Conservation (phyloP, 2,329 filamentous ascomycete genomes). For the Scytalidium lignicola region DNA sequence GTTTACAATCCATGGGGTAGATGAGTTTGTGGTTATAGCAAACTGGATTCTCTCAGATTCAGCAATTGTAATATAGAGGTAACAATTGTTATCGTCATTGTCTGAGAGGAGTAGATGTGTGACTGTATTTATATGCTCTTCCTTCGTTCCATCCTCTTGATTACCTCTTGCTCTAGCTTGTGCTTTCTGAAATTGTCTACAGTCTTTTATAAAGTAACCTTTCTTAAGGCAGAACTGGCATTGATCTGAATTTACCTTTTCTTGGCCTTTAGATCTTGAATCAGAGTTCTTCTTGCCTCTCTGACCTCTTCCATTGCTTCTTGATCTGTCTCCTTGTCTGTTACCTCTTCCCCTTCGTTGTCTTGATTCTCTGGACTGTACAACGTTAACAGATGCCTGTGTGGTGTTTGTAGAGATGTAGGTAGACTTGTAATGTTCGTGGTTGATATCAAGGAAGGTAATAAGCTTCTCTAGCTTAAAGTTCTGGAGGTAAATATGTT, state of each 20-base stretch:
- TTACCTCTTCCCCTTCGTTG: background rate
- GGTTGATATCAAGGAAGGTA: too few species aligned
- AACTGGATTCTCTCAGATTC: background rate
- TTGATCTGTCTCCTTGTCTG: background rate
- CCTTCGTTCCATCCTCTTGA: background rate
- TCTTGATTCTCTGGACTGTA: background rate
- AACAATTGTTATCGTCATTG: background rate
- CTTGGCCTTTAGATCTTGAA: background rate
- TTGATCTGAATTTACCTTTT: background rate
- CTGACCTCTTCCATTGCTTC: background rate
- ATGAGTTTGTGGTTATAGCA: background rate
- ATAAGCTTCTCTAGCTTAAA: too few species aligned
- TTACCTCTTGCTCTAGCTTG: background rate
- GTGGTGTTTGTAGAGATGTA: background rate
- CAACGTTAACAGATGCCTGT: background rate
- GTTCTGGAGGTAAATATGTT: too few species aligned
- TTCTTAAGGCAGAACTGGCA: background rate
- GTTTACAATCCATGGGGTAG: background rate
- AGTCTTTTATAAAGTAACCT: background rate
- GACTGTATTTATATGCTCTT: background rate
- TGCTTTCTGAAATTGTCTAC: background rate
- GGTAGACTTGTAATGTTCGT: too few species aligned
- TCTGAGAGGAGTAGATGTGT: background rate
- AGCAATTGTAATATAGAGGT: background rate
- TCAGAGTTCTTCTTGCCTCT: background rate